Conservation (phyloP, 176 grass and related monocot species). For the Ananas comosus region DNA sequence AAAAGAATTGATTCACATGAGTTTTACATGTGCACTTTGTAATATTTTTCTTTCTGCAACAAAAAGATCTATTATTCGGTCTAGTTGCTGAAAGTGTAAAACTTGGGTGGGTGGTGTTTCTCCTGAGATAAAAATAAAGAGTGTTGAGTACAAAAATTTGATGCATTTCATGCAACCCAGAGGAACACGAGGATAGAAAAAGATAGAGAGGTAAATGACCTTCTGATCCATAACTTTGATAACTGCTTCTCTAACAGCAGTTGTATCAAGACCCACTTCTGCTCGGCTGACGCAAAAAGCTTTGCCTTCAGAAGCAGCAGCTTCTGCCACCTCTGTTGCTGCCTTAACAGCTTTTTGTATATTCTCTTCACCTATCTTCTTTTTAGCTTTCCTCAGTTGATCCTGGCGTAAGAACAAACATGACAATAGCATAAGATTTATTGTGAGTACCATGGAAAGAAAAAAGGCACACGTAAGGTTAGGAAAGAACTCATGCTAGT, state of each 20-base stretch:
- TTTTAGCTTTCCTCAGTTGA: conserved; percentile 79
- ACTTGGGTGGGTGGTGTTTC: too few relatives aligned
- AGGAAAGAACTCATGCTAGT: neutral
- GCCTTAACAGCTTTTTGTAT: conserved; percentile 64
- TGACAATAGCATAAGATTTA: conserved; percentile 11
- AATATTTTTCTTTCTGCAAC: too few relatives aligned
- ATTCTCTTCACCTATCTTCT: conserved; percentile 84
- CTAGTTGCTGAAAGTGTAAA: too few relatives aligned
- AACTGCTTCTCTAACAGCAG: conserved; percentile 77
- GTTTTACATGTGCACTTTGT: too few relatives aligned
- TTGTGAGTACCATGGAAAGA: neutral
- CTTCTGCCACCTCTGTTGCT: conserved; percentile 51
- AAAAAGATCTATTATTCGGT: too few relatives aligned
- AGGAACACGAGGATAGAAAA: conserved; percentile 5
- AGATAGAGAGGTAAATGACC: conserved; percentile 19
- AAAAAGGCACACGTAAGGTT: neutral
- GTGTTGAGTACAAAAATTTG: too few relatives aligned
- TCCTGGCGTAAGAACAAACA: conserved; percentile 34
- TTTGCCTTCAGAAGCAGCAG: conserved; percentile 54
- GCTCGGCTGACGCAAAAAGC: conserved; percentile 47
- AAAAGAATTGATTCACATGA: too few relatives aligned
- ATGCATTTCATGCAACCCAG: neutral
- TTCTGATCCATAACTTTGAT: conserved; percentile 59
- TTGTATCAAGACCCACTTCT: conserved; percentile 70
- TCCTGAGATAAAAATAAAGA: too few relatives aligned